These are phyloP conservation scores for Oryza meyeriana DNA, from an alignment of 176 grass and related monocot species.

Conservation along the genomic window DNA sequence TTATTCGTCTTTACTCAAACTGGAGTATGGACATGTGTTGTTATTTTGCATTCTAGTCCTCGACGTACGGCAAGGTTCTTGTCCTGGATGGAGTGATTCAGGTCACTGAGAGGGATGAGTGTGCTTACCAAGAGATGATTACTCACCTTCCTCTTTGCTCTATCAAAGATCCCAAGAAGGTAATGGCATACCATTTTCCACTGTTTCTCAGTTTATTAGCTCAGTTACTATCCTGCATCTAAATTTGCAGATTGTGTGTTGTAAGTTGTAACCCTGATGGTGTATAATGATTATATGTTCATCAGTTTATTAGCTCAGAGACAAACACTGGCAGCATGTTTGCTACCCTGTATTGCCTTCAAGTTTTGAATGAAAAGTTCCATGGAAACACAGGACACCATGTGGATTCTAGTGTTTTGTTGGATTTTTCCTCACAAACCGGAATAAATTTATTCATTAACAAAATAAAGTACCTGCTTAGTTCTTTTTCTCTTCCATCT, in stretches of 20 bases:
- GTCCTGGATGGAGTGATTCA: slow-evolving; percentile 95
- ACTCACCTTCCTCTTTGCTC: slow-evolving; percentile 92
- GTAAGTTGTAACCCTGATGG: neutral
- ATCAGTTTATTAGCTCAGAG: too few relatives aligned
- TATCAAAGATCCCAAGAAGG: slow-evolving; percentile 91
- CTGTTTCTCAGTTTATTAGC: neutral
- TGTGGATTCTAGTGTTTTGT: neutral
- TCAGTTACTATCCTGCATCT: neutral
- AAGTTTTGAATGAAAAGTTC: neutral
- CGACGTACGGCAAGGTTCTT: slow-evolving; percentile 91
- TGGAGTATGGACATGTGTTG: neutral
- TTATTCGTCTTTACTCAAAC: neutral
- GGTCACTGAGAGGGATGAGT: slow-evolving; percentile 85
- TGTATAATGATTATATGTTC: neutral
- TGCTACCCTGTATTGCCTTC: neutral
- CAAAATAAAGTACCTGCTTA: neutral
- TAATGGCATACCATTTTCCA: neutral
- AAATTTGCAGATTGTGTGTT: neutral
- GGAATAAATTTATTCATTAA: neutral
- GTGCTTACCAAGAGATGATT: slow-evolving; percentile 97
- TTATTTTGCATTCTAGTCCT: slow-evolving; percentile 50
- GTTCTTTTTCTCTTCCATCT: neutral
- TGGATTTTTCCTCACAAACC: neutral
- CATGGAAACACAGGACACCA: neutral
- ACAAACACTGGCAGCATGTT: neutral